Evolutionary conservation across 345 rosid species (phyloP), one percentile per base, ranked within the genome.

Genomic region (Nasturtium officinale): DNA sequence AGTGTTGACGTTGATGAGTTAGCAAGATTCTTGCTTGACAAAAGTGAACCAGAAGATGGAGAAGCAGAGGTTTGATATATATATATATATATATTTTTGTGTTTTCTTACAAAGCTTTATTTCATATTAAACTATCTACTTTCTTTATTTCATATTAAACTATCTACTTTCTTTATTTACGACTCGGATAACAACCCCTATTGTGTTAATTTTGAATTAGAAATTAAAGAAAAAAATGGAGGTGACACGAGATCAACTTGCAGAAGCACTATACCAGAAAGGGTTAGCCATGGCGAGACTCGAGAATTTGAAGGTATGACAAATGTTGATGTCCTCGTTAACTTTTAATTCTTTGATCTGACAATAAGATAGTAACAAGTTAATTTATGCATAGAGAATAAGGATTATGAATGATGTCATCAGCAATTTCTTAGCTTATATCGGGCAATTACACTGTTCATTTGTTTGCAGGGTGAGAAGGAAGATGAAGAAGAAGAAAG

Each of bases 31-130:
- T 84, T 87, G 78, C 80, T 83, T 30, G 78, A 84, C 56, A 95
- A 84, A 83, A 79, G 58, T 83, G 99, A 91, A 69, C 96, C 94
- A 37, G 97, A 95, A 74, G 99, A 95, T 65, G 96, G 86, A 47
- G 98, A 90, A n/a, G n/a, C n/a, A n/a, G n/a, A n/a, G n/a, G n/a
- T n/a, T n/a, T n/a, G n/a, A n/a, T n/a, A n/a, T n/a, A n/a, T n/a
- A n/a, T n/a, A n/a, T n/a, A n/a, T n/a, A n/a, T n/a, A n/a, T n/a
- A n/a, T n/a, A n/a, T n/a, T n/a, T n/a, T n/a, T 26, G 46, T 38
- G 47, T 52, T 63, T 35, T 61, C 26, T 66, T 21, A 18, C 45
- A 23, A 53, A 43, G 32, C 10, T 48, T 5, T 32, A 9, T 52
- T 35, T 11, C 50, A 21, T 30, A 43, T 10, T n/a, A n/a, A n/a